Percentiles rank a stretch among this genome's conserved stretches.
These are phyloP conservation scores for Amesomyces nigricolor DNA, from an alignment of 2,329 filamentous ascomycete genomes.

Conservation along the genomic window DNA sequence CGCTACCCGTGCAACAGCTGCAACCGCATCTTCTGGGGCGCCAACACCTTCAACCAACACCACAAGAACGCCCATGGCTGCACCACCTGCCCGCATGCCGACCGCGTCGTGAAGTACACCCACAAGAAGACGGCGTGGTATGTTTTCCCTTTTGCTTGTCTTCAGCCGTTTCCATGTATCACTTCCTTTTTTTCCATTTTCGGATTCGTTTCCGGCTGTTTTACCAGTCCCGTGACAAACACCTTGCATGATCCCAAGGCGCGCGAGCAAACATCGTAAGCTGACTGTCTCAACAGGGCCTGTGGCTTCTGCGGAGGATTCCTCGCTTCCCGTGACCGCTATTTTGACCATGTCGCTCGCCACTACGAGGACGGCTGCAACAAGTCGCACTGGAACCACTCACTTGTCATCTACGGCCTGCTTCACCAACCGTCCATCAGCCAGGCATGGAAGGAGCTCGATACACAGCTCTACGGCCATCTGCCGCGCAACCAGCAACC, in stretches of 20 bases:
- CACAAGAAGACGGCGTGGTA: constrained; percentile 58
- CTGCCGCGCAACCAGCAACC: constrained; percentile 47
- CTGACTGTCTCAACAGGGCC: constrained; percentile 32
- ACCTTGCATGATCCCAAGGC: background rate
- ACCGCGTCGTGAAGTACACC: constrained; percentile 54
- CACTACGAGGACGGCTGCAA: constrained; percentile 61
- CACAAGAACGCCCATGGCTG: constrained; percentile 59
- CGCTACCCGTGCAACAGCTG: constrained; percentile 64
- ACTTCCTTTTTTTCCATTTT: background rate
- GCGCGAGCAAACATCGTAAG: background rate
- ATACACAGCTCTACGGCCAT: constrained; percentile 40
- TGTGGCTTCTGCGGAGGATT: constrained; percentile 63
- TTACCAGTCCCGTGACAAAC: background rate
- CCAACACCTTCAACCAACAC: constrained; percentile 63
- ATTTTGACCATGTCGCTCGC: constrained; percentile 62
- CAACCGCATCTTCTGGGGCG: constrained; percentile 62
- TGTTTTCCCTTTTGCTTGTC: background rate
- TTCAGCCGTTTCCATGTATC: background rate
- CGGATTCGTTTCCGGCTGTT: background rate
- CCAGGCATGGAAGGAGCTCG: constrained; percentile 55
- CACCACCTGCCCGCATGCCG: constrained; percentile 56
- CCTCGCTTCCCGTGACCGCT: constrained; percentile 57
- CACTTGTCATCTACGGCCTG: constrained; percentile 60
- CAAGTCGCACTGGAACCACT: constrained; percentile 63
- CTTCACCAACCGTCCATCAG: constrained; percentile 60